These are phyloP conservation scores for Wolfiporia cocos DNA, from an alignment of 1,284 basidiomycete species.

Conservation along the genomic window DNA sequence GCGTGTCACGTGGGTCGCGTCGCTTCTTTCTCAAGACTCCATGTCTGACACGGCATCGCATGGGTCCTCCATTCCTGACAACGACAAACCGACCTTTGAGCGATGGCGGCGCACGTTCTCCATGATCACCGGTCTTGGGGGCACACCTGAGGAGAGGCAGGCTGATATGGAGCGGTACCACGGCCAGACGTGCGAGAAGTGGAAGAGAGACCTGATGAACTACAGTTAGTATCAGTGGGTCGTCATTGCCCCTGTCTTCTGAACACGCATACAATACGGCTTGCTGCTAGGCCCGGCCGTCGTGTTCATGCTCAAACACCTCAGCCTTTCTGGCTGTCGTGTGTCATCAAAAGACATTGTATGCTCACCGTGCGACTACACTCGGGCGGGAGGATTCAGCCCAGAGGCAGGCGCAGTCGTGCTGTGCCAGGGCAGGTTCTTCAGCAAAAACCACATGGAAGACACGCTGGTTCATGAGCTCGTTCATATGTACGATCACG, in stretches of 20 bases:
- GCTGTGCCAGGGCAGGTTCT: constrained; percentile 80
- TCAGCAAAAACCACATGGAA: constrained; percentile 85
- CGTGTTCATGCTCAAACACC: constrained; percentile 85
- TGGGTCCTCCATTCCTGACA: too few species aligned
- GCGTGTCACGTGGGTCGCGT: too few species aligned
- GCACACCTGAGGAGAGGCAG: constrained; percentile 43
- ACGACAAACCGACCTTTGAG: constrained; percentile 33
- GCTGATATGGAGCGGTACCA: constrained; percentile 37
- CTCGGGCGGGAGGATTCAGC: constrained; percentile 78
- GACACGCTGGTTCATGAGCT: constrained; percentile 92
- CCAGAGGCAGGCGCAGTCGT: constrained; percentile 72
- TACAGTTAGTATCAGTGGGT: constrained; percentile 37
- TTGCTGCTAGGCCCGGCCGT: constrained; percentile 66
- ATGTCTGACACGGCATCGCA: constrained; percentile 10
- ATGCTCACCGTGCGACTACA: constrained; percentile 76
- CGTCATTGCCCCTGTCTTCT: constrained; percentile 2
- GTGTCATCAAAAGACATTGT: constrained; percentile 68
- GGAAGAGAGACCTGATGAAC: constrained; percentile 49
- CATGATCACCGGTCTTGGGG: constrained; percentile 51
- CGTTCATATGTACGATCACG: constrained; percentile 95
- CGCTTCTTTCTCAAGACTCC: too few species aligned
- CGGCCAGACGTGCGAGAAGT: constrained; percentile 47
- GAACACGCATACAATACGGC: background rate
- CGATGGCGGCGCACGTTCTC: constrained; percentile 50
- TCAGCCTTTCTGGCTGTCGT: constrained; percentile 65